Evolutionary conservation across 106 monocot species (phyloP), one percentile per base, ranked within the genome.

Genomic region (Iris macrosiphon): DNA sequence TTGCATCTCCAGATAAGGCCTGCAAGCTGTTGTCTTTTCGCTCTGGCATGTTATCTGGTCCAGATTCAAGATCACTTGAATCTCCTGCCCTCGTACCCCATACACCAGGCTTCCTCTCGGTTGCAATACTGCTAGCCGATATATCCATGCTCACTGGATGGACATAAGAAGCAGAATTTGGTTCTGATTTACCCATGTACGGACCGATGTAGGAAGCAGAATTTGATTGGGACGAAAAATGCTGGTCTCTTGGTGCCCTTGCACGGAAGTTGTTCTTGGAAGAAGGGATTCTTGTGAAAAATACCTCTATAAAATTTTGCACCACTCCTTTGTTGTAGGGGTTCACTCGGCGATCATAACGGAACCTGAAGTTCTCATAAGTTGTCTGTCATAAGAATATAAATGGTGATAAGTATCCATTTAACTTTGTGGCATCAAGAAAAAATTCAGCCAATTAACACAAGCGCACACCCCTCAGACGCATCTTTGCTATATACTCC

Each of bases 291-390:
- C 44, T 32, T 7, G 85, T 67, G 57, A 72, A 85, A 59, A 85
- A 92, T 28, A 79, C 67, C 54, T 92, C 79, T 34, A 64, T 70
- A 53, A 92, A 82, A 48, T 92, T 92, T 1, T 52, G 66, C n/a
- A 79, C 33, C 3, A 85, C 19, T 31, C 91, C 91, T 29, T 40
- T 64, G 45, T 92, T 85, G 49, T 82, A 92, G 12, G 91, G 91
- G 59, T 92, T 92, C 2, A 13, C 85, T 21, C 78, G 72, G 27
- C 69, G 74, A 57, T 85, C 91, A 52, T 91, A 91, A 10, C 75
- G 78, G 38, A 85, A 82, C 60, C 91, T 75, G 69, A 92, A 92
- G 56, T 85, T 92, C 68, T 92, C 91, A 43, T 92, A 92, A 7
- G 85, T 92, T 14, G 91, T 92, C 85, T 92, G 72, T 11, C 26